Evolutionary conservation across 2,329 filamentous ascomycete genomes (phyloP).

Genomic region (Claviceps pazoutovae): DNA sequence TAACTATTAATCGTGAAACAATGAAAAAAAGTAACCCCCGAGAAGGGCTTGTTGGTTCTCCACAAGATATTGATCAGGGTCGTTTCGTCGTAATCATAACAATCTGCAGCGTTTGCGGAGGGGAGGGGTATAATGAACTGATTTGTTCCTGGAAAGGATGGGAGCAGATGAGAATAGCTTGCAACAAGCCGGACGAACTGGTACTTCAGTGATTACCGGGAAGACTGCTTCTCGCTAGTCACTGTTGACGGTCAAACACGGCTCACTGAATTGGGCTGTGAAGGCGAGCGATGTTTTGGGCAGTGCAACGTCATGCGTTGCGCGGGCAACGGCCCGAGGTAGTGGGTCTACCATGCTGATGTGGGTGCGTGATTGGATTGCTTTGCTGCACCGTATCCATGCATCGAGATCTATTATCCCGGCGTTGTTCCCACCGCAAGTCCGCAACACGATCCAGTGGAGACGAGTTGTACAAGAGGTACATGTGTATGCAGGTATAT

Average conservation of each 20-base stretch:
- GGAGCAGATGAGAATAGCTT: background rate
- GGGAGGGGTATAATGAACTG: background rate
- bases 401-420: too few relatives aligned
- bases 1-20: background rate
- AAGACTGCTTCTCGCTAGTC: background rate
- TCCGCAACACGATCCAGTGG: too few relatives aligned
- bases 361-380: too few relatives aligned
- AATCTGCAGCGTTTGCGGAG: background rate
- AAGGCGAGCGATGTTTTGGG: conserved; percentile 4
- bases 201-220: background rate
- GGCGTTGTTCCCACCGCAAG: too few relatives aligned
- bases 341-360: background rate
- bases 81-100: conserved; percentile 2
- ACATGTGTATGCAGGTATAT: too few relatives aligned
- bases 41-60: background rate
- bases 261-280: conserved; percentile 4
- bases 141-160: background rate
- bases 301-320: conserved; percentile 4
- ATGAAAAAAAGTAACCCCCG: background rate
- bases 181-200: background rate
- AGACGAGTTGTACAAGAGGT: too few relatives aligned
- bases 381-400: too few relatives aligned
- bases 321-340: conserved; percentile 6
- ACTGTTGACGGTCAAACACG: conserved; percentile 3
- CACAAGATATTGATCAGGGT: background rate